Evolutionary conservation across 140 eudicot genomes (phyloP), one percentile per base, ranked within the genome.

Genomic region (Senecio squalidus): DNA sequence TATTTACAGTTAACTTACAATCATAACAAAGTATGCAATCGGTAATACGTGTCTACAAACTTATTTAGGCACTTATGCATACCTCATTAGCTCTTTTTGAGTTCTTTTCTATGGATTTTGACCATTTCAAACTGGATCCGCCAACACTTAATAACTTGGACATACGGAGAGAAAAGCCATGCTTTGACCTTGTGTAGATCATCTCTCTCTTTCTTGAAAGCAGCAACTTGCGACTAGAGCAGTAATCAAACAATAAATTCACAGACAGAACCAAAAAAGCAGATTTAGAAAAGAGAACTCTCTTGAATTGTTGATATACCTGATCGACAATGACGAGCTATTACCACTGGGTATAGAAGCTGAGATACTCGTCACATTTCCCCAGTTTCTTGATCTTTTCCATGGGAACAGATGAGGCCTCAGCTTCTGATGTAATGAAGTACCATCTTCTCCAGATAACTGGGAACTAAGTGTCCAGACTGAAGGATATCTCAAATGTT

Each of bases 71-170:
- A 63, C 18, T 10, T 1, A 10, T 14, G 71, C 86, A 40, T 53
- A 92, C 98, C 98, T 84, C 83, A 59, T 83, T 80, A 73, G 84
- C 94, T 73, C 78, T 81, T 76, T 71, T 87, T 7, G 95, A 84
- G 58, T 80, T 82, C 64, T 39, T 81, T 45, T 92, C 98, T 39
- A 87, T 78, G 54, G 98, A 87, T 61, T 83, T 92, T 62, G 98
- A 87, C 98, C 98, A 92, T 72, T 92, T 92, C 58, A 92, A 77
- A 82, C 94, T 74, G 44, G 92, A 67, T 21, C 98, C 96, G 49
- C 85, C 84, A 61, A 92, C 82, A 77, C 98, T 78, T 51, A 84
- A 30, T 38, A 92, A 75, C 80, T 92, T 92, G 20, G 98, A 92
- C 74, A 81, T 87, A 54, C 83, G 80, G 2, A 92, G 88, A 48